Percentiles rank a stretch among this genome's conserved stretches.
phyloP scores from a whole-genome alignment of 805 yeast genomes.

The Nakazawaea pomicola region DNA sequence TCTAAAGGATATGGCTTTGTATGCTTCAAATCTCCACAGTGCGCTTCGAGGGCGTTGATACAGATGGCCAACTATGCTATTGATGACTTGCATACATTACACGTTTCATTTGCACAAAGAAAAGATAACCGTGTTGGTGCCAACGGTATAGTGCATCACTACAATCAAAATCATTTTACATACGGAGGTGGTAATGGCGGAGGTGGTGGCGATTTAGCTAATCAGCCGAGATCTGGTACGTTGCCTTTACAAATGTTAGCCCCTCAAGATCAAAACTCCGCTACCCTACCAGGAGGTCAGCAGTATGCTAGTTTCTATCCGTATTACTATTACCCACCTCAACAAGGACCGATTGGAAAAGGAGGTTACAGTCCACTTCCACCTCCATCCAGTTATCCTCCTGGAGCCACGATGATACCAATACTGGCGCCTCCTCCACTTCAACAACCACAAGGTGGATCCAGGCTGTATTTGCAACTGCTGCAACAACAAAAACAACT shows the following conservation, averaged over 20 bases:
- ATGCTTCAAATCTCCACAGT: slow-evolving; percentile 59
- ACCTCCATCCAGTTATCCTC: slow-evolving; percentile 6
- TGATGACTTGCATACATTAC: slow-evolving; percentile 43
- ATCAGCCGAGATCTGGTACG: background rate
- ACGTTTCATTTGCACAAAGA: slow-evolving; percentile 76
- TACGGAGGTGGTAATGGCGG: too few relatives aligned
- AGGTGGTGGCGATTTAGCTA: too few relatives aligned
- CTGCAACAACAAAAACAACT: slow-evolving; percentile 8
- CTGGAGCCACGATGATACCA: slow-evolving; percentile 1
- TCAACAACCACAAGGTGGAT: slow-evolving; percentile 11
- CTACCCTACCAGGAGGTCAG: too few relatives aligned
- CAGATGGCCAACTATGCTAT: slow-evolving; percentile 54
- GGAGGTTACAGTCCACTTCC: slow-evolving; percentile 3
- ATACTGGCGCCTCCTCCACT: slow-evolving; percentile 11
- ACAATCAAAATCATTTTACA: slow-evolving; percentile 28
- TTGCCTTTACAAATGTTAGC: background rate
- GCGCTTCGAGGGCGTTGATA: slow-evolving; percentile 66
- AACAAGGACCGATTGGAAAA: too few relatives aligned
- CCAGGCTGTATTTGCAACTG: slow-evolving; percentile 10
- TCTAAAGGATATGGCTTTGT: slow-evolving; percentile 83
- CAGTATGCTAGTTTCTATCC: slow-evolving; percentile 6
- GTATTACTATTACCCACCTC: slow-evolving; percentile 11
- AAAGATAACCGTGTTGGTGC: slow-evolving; percentile 47
- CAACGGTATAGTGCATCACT: slow-evolving; percentile 27
- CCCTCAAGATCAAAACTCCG: slow-evolving; percentile 1